Base-by-base conservation (phyloP, 257 asterid genomes). In the Solanum etuberosum region DNA sequence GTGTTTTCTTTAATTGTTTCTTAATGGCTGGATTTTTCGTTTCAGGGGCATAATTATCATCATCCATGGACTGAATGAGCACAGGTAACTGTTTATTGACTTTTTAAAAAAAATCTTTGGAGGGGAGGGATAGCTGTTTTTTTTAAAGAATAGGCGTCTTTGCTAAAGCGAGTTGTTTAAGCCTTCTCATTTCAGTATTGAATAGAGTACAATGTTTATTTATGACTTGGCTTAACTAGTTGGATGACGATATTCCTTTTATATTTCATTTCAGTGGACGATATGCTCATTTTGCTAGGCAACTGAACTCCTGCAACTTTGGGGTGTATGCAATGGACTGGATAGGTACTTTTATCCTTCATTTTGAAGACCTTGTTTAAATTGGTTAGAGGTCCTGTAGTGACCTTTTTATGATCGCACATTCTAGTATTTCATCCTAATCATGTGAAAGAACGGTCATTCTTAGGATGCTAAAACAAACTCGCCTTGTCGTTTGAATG, bases 281-380 rank as follows among this genome's bases (percentile, higher is more conserved):
- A 72, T 97, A 97, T 85, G 65, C 95, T 86, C 90, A 91, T 83
- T 97, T 97, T 92, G 98, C 99, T 80, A 95, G 94, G 88, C 98
- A 95, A 27, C 92, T 97, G 71, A 92, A 91, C 91, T 90, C 95
- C 87, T 92, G 91, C 92, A 89, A 93, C 89, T 96, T 92, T 85
- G 98, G 98, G 86, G 99, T 96, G 86, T 96, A 93, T 89, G 99
- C 98, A 83, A 92, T 97, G 99, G 99, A 97, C 90, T 97, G 99
- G 99, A 96, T 94, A 82, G 99, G 99, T 95, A 90, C 40, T 85
- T 89, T 27, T 57, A 9, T 74, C 70, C 35, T 78, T 29, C 16
- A 29, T 43, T 78, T n/a, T 27, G 84, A 78, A 27, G 40, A 27
- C 65, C 65, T 78, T 67, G 16, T 78, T 78, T 40, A 40, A 78